Percentiles rank a stretch among this genome's conserved stretches.
Evolutionary conservation across 208 protist species (phyloP).

Genomic region (Leishmania guyanensis): DNA sequence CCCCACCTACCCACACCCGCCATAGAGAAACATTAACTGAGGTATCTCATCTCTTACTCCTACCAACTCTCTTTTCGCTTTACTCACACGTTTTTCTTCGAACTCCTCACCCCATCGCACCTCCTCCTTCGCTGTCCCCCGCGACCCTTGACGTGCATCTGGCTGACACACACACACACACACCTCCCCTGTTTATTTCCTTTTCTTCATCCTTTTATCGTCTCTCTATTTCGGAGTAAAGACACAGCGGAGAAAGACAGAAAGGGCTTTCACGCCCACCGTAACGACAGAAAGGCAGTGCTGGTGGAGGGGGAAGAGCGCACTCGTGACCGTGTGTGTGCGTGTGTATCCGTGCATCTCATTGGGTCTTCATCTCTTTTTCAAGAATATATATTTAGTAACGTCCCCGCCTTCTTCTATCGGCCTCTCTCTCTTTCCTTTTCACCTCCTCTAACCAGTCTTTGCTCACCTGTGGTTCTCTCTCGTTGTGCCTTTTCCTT

Average conservation of each 20-base stretch:
- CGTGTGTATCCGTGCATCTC: not conserved
- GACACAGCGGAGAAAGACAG: not conserved
- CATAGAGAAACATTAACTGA: not conserved
- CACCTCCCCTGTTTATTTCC: slow-evolving; percentile 10
- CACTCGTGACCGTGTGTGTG: not conserved
- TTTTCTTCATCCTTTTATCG: slow-evolving; percentile 4
- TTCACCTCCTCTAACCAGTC: not conserved
- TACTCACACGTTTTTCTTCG: not conserved
- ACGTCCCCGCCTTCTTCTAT: not conserved
- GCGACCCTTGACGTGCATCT: not conserved
- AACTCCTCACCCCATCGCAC: not conserved
- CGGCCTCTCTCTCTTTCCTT: not conserved
- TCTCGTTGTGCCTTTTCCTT: not conserved
- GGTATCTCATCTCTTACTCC: not conserved
- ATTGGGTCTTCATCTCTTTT: not conserved
- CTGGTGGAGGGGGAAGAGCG: not conserved
- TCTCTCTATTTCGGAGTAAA: not conserved
- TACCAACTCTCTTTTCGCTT: slow-evolving; percentile 2
- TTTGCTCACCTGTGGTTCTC: not conserved
- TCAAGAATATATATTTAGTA: no score
- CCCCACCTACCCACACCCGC: not conserved
- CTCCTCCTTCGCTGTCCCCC: not conserved
- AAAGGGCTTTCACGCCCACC: not conserved
- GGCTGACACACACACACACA: not conserved
- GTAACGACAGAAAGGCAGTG: not conserved